Base-by-base conservation (phyloP, 257 asterid genomes). In the Knoxia roxburghii region DNA sequence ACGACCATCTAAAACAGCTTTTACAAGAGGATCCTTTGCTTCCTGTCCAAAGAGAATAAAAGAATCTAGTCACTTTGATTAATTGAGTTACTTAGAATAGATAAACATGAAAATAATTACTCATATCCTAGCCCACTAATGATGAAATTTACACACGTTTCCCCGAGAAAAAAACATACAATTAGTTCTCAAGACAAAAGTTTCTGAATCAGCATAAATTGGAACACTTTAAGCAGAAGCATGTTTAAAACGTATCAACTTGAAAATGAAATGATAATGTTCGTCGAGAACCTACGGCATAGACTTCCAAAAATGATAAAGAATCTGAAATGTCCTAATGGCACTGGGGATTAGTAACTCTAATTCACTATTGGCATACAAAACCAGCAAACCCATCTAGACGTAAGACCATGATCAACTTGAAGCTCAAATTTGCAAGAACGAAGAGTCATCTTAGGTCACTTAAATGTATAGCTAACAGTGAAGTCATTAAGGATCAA, bases 1-100 rank as follows among this genome's bases (percentile, higher is more conserved):
- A 17, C 99, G 95, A 48, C 99, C 99, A 87, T 94, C 97, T 73
- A 94, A 79, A 68, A 94, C 99, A 75, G 99, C 99, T 77, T 83
- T 90, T 77, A 71, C 95, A 77, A 84, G 85, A 67, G 95, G 99
- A 78, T 94, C 99, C 81, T 83, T 94, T 27, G 97, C 96, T 85
- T 88, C 95, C 64, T 59, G 64, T 40, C 46, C 39, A 33, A 10
- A 59, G 64, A 59, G 7, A 59, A 35, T 35, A 29, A 57, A 32
- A 23, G 15, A 56, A 27, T 56, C 41, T 15, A n/a, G 29, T 56
- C 62, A 29, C 20, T 35, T 59, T 26, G 0, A 59, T 17, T 32
- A 20, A 59, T 35, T 32, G 1, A 59, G 45, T 40, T 17, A 59
- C 62, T 56, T 32, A 32, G 4, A 12, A 59, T 32, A 21, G 14